These are phyloP conservation scores for Phytophthora pisi DNA, from an alignment of 352 stramenopile species.

Conservation along the genomic window DNA sequence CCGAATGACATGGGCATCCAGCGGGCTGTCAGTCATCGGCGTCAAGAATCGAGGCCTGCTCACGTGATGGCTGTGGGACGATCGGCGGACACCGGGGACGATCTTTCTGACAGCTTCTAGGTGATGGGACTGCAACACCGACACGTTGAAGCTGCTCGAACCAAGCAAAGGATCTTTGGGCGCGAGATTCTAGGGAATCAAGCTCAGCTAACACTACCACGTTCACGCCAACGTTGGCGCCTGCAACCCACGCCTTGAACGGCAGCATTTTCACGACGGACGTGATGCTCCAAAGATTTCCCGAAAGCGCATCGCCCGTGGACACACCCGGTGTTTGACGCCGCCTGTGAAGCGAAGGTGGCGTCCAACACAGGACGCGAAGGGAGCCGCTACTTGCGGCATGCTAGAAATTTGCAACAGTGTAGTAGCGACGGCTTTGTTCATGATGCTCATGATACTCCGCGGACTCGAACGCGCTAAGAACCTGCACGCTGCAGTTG, in stretches of 20 bases:
- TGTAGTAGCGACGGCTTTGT: too few species aligned
- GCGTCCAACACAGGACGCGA: too few species aligned
- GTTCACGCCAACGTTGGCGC: conserved; percentile 1
- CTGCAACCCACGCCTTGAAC: not conserved
- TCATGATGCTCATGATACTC: too few species aligned
- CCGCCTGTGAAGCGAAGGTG: not conserved
- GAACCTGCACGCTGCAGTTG: not conserved
- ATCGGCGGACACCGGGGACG: conserved; percentile 1
- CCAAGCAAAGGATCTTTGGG: not conserved
- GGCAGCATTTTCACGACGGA: conserved; percentile 24
- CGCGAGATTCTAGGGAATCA: not conserved
- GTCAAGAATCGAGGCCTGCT: conserved; percentile 5
- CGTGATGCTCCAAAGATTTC: conserved; percentile 15
- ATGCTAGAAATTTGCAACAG: too few species aligned
- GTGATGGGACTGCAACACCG: conserved; percentile 10
- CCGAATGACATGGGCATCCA: conserved; percentile 10
- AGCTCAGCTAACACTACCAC: not conserved
- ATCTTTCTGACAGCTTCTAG: conserved; percentile 15
- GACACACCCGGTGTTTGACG: not conserved
- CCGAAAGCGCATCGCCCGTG: conserved; percentile 12
- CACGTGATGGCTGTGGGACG: conserved; percentile 21
- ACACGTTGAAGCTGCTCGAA: conserved; percentile 7
- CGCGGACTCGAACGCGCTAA: not conserved
- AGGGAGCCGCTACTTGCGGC: too few species aligned
- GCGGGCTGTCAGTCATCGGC: conserved; percentile 18